Evolutionary conservation across 2,329 filamentous ascomycete genomes (phyloP), one percentile per base, ranked within the genome.

Genomic region (Nannizziopsis barbatae): DNA sequence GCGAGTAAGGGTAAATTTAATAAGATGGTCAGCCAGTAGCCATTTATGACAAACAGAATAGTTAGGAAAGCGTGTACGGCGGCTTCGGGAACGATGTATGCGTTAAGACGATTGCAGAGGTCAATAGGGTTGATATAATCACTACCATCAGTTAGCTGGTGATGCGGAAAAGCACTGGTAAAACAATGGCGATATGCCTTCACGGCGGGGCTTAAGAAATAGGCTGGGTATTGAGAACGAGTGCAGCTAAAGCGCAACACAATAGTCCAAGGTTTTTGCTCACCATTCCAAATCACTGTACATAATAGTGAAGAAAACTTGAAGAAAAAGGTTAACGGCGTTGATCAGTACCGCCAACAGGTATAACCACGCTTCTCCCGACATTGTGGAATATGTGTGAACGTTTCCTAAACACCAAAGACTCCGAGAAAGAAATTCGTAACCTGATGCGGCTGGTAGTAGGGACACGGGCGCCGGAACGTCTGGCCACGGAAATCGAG

Each of bases 241-340:
- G 11, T 14, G 17, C 41, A 42, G n/a, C 1, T 30, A 15, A 22
- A 36, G 36, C 5, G 31, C 39, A 36, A 36, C 31, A 9, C 7
- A 17, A 35, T 17, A 35, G 7, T 9, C 15, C 22, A 18, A 15
- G 4, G 6, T 8, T 15, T 12, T n/a, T 32, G 76, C 86, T 64
- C 75, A 94, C 89, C 92, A 98, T 84, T 98, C 92, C 63, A 98
- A 73, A 77, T 98, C 92, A 71, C 87, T 95, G 75, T 96, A 98
- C 93, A 98, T 98, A 66, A 98, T 98, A 51, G 92, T 98, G 75
- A 98, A 98, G 79, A 98, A 98, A 62, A 98, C 92, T 75, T 98
- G 93, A 50, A 98, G 79, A 72, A 98, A 98, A 65, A 98, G 80
- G 77, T 98, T 98, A 80, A 98, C 89, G 75, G 92, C 92, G 75